Percentiles rank a stretch among this genome's conserved stretches.
phyloP scores from a whole-genome alignment of 768 basidiomycete genomes.

The Leccinum aurantiacum region DNA sequence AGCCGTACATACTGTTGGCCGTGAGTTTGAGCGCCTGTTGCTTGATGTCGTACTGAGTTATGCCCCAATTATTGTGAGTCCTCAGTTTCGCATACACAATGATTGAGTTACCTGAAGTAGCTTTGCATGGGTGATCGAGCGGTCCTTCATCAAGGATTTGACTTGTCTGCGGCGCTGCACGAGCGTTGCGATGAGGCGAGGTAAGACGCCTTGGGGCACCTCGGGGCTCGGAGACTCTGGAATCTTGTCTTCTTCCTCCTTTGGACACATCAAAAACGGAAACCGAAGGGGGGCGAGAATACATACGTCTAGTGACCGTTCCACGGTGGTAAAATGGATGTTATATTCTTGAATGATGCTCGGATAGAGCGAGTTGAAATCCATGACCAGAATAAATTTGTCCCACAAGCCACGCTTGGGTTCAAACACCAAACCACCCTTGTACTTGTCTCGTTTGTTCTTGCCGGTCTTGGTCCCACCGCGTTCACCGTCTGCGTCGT shows the following conservation, averaged over 20 bases:
- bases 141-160: no score
- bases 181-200: slow-evolving; percentile 94
- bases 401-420: slow-evolving; percentile 97
- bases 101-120: no score
- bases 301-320: slow-evolving; percentile 60
- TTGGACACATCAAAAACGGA: background rate
- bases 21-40: no score
- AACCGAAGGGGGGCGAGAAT: background rate
- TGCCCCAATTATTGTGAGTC: no score
- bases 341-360: slow-evolving; percentile 99
- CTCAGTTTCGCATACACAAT: no score
- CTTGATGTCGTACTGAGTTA: no score
- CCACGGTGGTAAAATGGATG: slow-evolving; percentile 97
- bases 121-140: no score
- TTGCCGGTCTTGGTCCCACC: slow-evolving; percentile 52
- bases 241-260: slow-evolving; percentile 77
- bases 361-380: slow-evolving; percentile 99
- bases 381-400: slow-evolving; percentile 97
- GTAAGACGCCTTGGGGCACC: slow-evolving; percentile 84
- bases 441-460: slow-evolving; percentile 89
- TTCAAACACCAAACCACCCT: slow-evolving; percentile 96
- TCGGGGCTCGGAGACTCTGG: slow-evolving; percentile 82
- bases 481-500: slow-evolving; percentile 53
- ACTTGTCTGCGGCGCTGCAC: slow-evolving; percentile 40
- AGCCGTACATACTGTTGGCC: no score